Evolutionary conservation across 495 filamentous ascomycete genomes (phyloP).

Genomic region (Aspergillus cristatus): DNA sequence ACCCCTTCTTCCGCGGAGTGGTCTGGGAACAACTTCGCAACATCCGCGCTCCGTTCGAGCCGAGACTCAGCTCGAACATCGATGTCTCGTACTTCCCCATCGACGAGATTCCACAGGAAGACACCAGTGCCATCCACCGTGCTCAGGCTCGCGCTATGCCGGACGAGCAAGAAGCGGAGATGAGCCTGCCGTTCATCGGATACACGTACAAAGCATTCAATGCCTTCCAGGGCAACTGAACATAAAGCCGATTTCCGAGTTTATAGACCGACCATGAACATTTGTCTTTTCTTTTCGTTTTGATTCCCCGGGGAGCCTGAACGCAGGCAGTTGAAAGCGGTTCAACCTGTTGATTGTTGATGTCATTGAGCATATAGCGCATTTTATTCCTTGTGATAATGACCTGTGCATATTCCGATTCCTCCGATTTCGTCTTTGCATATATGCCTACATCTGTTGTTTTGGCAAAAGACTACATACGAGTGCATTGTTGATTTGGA

Average conservation of each 20-base stretch:
- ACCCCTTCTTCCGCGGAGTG: constrained; percentile 93
- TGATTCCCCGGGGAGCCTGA: constrained; percentile 13
- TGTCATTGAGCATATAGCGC: constrained; percentile 36
- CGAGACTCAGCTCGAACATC: constrained; percentile 78
- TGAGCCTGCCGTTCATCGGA: constrained; percentile 93
- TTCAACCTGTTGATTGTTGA: constrained; percentile 12
- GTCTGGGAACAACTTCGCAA: constrained; percentile 83
- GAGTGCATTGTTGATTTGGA: constrained; percentile 7
- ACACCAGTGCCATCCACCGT: constrained; percentile 62
- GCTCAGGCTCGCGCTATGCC: constrained; percentile 54
- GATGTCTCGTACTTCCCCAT: constrained; percentile 99
- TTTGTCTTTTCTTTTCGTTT: background rate
- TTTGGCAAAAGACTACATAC: constrained; percentile 5
- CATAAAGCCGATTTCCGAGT: constrained; percentile 5
- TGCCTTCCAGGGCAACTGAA: constrained; percentile 48
- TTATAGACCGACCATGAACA: constrained; percentile 10
- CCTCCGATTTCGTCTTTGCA: constrained; percentile 15
- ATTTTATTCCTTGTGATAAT: constrained; percentile 27
- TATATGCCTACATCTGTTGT: constrained; percentile 15
- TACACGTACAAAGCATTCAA: constrained; percentile 99
- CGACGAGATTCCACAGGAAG: constrained; percentile 91
- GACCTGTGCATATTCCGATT: constrained; percentile 25
- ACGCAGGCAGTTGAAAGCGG: constrained; percentile 32
- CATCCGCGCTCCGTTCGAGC: constrained; percentile 94
- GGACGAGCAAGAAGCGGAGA: constrained; percentile 64